Base-by-base conservation (phyloP, 176 grass and related monocot species). In the Guadua angustifolia region DNA sequence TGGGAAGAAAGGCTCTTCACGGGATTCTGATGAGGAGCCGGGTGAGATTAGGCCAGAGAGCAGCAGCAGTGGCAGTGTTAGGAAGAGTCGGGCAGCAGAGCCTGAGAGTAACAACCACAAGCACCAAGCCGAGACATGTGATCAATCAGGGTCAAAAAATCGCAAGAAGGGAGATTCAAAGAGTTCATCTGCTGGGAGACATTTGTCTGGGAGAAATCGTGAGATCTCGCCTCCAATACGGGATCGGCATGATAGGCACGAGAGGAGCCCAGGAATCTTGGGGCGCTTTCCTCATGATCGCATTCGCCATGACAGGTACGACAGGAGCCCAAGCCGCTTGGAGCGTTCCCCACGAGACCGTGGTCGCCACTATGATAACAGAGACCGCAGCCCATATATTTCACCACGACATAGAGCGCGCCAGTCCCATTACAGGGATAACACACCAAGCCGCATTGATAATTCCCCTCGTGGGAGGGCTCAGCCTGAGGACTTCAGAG, bases 31-130 rank as follows among this genome's bases (percentile, higher is more conserved):
- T 25, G 80, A 86, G 69, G 92, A 91, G 71, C 88, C 88, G 5
- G 93, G 91, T 19, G 96, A 95, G 79, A 93, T 92, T 82, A 93
- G 92, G 83, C 83, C 87, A 65, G 96, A 95, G 40, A 78, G 82
- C 79, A 93, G 92, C 80, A 87, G 67, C 47, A 91, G 73, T 56
- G 86, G 75, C 67, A 86, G 84, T 25, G 61, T 59, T 29, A 87
- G 82, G 84, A 90, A 88, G 74, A 87, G 59, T 79, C 36, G 74
- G 60, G 81, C 72, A 10, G 15, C 43, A 21, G 84, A 98, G 56
- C 84, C 76, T 58, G 88, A 94, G 68, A 89, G 66, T 79, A 90
- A 56, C 12, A 83, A 72, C 47, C 78, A 82, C 73, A 95, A 88
- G 79, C 88, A 92, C 58, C 85, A 90, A 64, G 29, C 49, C 38